Evolutionary conservation across 169 alveolate genomes (phyloP).

Genomic region (Eimeria necatrix): DNA sequence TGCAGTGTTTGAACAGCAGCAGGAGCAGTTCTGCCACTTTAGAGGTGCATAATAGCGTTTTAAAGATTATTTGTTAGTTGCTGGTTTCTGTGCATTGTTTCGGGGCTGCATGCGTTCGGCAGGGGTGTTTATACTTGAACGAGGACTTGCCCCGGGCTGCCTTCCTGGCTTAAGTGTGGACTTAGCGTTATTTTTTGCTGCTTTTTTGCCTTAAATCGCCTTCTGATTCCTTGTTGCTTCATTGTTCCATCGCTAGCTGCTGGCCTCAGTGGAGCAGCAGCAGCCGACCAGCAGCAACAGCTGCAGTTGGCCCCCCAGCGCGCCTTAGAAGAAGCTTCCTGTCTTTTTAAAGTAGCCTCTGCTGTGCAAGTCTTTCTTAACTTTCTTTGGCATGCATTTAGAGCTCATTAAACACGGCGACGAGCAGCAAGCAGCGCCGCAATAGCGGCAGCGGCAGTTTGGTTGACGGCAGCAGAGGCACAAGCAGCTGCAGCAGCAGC

Average conservation of each 20-base stretch:
- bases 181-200: background rate
- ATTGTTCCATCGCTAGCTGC: background rate
- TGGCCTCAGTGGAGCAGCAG: background rate
- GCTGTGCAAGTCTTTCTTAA: background rate
- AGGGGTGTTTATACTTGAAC: background rate
- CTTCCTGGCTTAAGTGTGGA: background rate
- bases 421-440: background rate
- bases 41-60: background rate
- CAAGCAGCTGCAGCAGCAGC: background rate
- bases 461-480: background rate
- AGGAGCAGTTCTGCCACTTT: background rate
- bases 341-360: background rate
- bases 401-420: background rate
- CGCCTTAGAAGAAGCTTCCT: background rate
- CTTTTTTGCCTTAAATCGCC: background rate
- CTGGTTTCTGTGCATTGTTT: background rate
- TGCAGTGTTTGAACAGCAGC: background rate
- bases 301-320: background rate
- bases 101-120: slow-evolving; percentile 4
- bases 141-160: background rate
- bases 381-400: background rate
- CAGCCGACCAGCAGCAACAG: background rate
- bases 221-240: too few relatives aligned
- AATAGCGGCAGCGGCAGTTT: background rate
- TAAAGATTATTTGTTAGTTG: background rate